Base-by-base conservation (phyloP, 179 eudicot genomes). In the Nepenthes alata region DNA sequence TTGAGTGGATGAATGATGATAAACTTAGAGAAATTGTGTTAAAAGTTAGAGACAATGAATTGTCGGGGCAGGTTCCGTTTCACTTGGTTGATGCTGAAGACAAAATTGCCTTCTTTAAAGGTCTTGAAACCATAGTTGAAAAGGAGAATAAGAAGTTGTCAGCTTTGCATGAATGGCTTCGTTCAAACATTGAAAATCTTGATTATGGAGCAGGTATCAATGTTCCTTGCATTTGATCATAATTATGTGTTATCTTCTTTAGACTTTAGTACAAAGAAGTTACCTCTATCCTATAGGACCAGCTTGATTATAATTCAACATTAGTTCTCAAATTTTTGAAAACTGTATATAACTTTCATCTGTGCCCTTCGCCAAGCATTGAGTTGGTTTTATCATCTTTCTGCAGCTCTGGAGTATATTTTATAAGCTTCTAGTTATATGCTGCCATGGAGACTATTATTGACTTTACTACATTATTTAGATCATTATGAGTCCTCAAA, bases 1-100 rank as follows among this genome's bases (percentile, higher is more conserved):
- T 88, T 69, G 91, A 84, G 61, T 88, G 96, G 98, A 91, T 91
- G 96, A 77, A 84, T 74, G 88, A 91, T 80, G 95, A 84, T 65
- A 77, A 66, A 69, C 97, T 91, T 50, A 74, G 84, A 60, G 96
- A 88, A 58, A 88, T 91, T 70, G 97, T 91, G 49, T 86, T 91
- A 66, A 80, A 67, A 73, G 98, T 91, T 57, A 79, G 95, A 74
- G 98, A 91, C 38, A 91, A 91, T 73, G 98, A 91, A 73, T 73
- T 91, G 65, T 76, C 85, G 34, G 97, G 96, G n/a, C 81, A 83
- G 36, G 95, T 86, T 58, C 97, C 97, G 11, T 91, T 91, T 71
- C 78, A 88, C 72, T 72, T 70, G 10, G 84, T 91, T 84, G 80
- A 78, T 67, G 73, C 75, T 16, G 83, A 86, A 75, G 96, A 86